Evolutionary conservation across 768 basidiomycete species (phyloP).

Genomic region (Trametes villosa): DNA sequence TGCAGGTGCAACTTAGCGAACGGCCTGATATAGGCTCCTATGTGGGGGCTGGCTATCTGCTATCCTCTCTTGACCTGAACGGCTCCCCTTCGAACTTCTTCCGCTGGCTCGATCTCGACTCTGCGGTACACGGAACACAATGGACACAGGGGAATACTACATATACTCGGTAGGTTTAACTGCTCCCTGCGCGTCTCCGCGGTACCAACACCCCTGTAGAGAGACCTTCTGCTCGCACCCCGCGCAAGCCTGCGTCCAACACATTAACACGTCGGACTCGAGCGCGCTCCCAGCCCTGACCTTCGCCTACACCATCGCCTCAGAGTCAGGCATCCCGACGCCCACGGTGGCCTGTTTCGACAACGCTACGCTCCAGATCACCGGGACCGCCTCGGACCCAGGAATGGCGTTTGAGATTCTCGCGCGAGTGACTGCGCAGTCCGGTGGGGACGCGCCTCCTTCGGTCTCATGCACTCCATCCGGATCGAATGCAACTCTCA

Average conservation of each 20-base stretch:
- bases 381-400: constrained; percentile 50
- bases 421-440: constrained; percentile 46
- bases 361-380: constrained; percentile 56
- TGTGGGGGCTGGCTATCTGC: constrained; percentile 63
- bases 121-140: constrained; percentile 56
- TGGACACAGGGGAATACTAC: constrained; percentile 59
- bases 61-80: constrained; percentile 49
- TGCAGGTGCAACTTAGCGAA: neutral
- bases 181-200: neutral
- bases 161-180: constrained; percentile 51
- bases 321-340: constrained; percentile 49
- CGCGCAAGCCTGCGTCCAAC: constrained; percentile 62
- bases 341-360: constrained; percentile 67
- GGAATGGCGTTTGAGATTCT: constrained; percentile 79
- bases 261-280: constrained; percentile 43
- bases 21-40: constrained; percentile 66
- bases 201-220: constrained; percentile 29
- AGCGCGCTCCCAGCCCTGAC: constrained; percentile 46
- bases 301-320: constrained; percentile 50
- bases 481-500: constrained; percentile 45
- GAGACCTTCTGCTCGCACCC: constrained; percentile 73
- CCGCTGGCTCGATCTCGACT: constrained; percentile 74
- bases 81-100: constrained; percentile 46
- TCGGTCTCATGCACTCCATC: constrained; percentile 38
- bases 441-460: constrained; percentile 23